phyloP scores from a whole-genome alignment of 2,329 filamentous ascomycete species.

The Apiospora koreana region DNA sequence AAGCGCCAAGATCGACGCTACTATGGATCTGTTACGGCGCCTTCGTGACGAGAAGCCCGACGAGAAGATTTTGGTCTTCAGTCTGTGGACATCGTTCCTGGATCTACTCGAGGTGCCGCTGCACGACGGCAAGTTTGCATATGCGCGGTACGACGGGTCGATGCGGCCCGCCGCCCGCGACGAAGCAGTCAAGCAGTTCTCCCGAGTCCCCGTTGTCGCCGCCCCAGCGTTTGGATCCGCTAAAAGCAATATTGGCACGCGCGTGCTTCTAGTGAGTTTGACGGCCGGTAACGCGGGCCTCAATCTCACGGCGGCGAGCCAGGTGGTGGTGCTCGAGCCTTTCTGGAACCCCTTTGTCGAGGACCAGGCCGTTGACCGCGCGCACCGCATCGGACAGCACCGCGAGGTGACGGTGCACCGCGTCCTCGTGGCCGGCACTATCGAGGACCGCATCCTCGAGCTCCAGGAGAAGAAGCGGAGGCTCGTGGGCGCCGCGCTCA shows the following conservation, averaged over 20 bases:
- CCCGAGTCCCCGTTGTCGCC: conserved; percentile 21
- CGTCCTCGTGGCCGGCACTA: conserved; percentile 9
- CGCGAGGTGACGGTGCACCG: conserved; percentile 12
- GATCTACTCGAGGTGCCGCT: conserved; percentile 35
- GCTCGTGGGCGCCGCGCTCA: conserved; percentile 49
- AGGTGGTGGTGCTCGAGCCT: conserved; percentile 13
- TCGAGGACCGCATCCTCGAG: conserved; percentile 56
- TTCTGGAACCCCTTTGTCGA: conserved; percentile 18
- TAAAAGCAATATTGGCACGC: conserved; percentile 5
- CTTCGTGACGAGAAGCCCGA: conserved; percentile 25
- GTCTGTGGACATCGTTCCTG: conserved; percentile 36
- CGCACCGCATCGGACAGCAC: conserved; percentile 12
- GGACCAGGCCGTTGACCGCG: conserved; percentile 12
- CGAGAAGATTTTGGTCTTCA: conserved; percentile 35
- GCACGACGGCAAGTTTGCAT: conserved; percentile 26
- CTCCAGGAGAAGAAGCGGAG: conserved; percentile 70
- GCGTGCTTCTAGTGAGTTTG: conserved; percentile 69
- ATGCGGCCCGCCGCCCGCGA: conserved; percentile 27
- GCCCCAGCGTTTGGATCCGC: not conserved
- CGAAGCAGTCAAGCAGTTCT: conserved; percentile 29
- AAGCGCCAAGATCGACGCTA: conserved; percentile 33
- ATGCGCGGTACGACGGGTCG: conserved; percentile 32
- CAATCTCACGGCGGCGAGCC: conserved; percentile 12
- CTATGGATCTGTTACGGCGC: conserved; percentile 28
- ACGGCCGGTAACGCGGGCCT: conserved; percentile 67